A percentile compares a stretch with the other conserved stretches of the same genome.
Conservation (phyloP, 2,329 filamentous ascomycete genomes). For the Ceratocystis destructans region DNA sequence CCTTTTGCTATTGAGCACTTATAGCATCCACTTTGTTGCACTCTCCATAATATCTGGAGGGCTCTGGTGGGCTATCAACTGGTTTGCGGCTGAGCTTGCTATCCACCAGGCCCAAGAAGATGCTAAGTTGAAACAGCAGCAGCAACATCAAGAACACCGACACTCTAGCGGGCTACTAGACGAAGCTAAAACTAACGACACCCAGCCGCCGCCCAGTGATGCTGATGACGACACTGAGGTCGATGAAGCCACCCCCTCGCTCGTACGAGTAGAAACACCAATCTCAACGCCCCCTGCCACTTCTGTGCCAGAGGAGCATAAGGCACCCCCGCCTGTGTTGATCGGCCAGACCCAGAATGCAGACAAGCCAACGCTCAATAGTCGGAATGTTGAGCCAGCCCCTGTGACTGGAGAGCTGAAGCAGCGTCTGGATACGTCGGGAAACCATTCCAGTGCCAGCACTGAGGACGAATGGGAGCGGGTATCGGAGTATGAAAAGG, state of each 20-base stretch:
- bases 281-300: constrained; percentile 14
- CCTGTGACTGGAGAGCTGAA: constrained; percentile 36
- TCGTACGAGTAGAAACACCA: not conserved
- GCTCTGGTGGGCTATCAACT: constrained; percentile 91
- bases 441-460: constrained; percentile 47
- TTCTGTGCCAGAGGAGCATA: not conserved
- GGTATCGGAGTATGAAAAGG: constrained; percentile 59
- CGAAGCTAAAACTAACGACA: constrained; percentile 25
- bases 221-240: constrained; percentile 40
- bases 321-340: not conserved
- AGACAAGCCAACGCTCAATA: constrained; percentile 20
- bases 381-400: constrained; percentile 29
- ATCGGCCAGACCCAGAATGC: not conserved
- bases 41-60: constrained; percentile 67
- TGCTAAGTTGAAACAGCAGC: constrained; percentile 19
- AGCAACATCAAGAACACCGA: constrained; percentile 23
- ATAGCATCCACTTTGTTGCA: constrained; percentile 77
- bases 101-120: constrained; percentile 32
- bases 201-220: constrained; percentile 18
- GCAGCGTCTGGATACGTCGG: constrained; percentile 30
- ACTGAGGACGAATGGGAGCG: constrained; percentile 98
- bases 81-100: constrained; percentile 65
- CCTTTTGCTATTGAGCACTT: constrained; percentile 62
- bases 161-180: not conserved
- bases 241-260: constrained; percentile 28